Conservation (phyloP, 1,284 basidiomycete species). For the Ceratobasidium sp. region DNA sequence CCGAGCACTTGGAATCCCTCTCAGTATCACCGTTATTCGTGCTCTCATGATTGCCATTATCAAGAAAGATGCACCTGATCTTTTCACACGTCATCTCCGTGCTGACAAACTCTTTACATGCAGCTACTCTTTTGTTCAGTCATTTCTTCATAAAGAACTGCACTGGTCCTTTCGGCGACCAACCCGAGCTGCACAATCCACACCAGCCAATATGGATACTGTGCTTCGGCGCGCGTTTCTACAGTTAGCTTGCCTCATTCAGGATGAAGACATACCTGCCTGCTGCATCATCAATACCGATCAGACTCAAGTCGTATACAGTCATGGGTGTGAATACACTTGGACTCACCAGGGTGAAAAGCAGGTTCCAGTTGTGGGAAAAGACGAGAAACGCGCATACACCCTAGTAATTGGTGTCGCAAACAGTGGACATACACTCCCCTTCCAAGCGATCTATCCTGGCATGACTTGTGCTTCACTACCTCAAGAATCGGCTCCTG, state of each 20-base stretch:
- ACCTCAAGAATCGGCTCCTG: not conserved
- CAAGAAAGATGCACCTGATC: not conserved
- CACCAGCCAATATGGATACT: not conserved
- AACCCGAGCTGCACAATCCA: constrained; percentile 9
- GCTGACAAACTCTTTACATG: not conserved
- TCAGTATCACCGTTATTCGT: not conserved
- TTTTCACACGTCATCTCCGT: not conserved
- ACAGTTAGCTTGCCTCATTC: not conserved
- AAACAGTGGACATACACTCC: not conserved
- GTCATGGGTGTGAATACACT: not conserved
- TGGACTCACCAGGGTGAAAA: constrained; percentile 1
- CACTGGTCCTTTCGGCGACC: constrained; percentile 1
- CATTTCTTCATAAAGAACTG: not conserved
- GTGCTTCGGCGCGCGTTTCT: constrained; percentile 2
- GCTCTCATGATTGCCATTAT: not conserved
- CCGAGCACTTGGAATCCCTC: not conserved
- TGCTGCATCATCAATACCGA: constrained; percentile 36
- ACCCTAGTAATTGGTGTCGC: constrained; percentile 32
- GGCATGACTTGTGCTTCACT: not conserved
- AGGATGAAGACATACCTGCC: constrained; percentile 15
- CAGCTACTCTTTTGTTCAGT: not conserved
- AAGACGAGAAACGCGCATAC: constrained; percentile 33
- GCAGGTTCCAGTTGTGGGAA: constrained; percentile 31
- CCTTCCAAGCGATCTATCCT: constrained; percentile 13
- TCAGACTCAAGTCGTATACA: constrained; percentile 38